phyloP scores from a whole-genome alignment of 306 rosid genomes.

The Mimosa pudica region DNA sequence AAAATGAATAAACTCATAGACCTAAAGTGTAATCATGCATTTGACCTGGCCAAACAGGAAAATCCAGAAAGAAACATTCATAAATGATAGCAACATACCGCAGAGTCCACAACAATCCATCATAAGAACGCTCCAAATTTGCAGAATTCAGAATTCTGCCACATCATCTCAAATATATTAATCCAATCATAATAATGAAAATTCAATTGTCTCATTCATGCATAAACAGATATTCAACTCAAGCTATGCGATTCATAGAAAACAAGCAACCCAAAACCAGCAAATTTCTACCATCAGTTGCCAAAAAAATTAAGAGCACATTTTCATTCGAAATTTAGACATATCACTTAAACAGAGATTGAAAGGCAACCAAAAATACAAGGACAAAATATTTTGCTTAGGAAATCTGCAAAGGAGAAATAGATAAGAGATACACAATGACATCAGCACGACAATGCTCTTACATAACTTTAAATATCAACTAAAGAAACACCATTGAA shows the following conservation, averaged over 20 bases:
- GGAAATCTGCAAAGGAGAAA: neutral
- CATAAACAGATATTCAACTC: slow-evolving; percentile 11
- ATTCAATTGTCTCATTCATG: slow-evolving; percentile 6
- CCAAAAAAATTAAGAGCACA: neutral
- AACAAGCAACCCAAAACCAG: neutral
- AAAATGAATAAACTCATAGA: slow-evolving; percentile 14
- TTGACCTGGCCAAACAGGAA: slow-evolving; percentile 27
- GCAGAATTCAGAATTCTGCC: slow-evolving; percentile 90
- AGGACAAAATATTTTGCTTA: neutral
- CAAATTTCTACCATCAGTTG: neutral
- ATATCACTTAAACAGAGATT: neutral
- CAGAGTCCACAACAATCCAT: slow-evolving; percentile 68
- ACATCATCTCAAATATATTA: slow-evolving; percentile 40
- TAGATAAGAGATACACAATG: neutral
- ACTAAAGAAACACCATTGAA: neutral
- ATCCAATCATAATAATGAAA: slow-evolving; percentile 20
- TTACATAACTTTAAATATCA: neutral
- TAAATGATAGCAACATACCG: slow-evolving; percentile 50
- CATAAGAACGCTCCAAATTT: slow-evolving; percentile 67
- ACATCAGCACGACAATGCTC: neutral
- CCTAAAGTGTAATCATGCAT: slow-evolving; percentile 28
- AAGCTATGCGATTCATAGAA: neutral
- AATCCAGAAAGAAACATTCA: slow-evolving; percentile 30
- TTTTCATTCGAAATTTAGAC: neutral
- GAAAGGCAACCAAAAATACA: neutral